phyloP scores from a whole-genome alignment of 2,329 filamentous ascomycete genomes.

The Sclerotinia borealis region DNA sequence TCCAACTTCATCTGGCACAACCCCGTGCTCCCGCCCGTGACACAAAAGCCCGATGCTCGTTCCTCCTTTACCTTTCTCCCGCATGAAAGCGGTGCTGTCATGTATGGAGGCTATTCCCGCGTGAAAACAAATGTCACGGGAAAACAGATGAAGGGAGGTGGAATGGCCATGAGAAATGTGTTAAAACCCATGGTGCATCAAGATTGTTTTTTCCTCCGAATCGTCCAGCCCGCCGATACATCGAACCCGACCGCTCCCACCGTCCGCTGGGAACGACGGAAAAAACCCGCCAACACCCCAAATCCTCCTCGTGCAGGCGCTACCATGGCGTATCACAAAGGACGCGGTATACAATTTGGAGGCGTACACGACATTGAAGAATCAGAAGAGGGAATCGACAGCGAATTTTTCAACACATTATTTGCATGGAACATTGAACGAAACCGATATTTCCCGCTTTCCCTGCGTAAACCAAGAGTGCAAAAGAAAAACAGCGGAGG shows the following conservation, averaged over 20 bases:
- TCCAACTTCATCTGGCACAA: conserved; percentile 78
- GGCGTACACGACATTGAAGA: conserved; percentile 91
- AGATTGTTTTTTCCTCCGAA: conserved; percentile 87
- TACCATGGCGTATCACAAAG: conserved; percentile 92
- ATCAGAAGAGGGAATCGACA: conserved; percentile 91
- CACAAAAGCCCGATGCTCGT: conserved; percentile 81
- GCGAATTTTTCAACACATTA: conserved; percentile 90
- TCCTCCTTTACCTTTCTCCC: conserved; percentile 90
- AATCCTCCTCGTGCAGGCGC: conserved; percentile 78
- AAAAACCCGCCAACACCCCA: conserved; percentile 84
- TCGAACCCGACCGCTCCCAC: conserved; percentile 59
- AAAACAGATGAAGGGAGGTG: conserved; percentile 57
- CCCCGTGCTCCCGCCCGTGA: conserved; percentile 67
- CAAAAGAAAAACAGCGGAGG: conserved; percentile 55
- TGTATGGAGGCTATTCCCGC: conserved; percentile 91
- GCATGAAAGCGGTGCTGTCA: conserved; percentile 79
- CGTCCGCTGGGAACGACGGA: conserved; percentile 87
- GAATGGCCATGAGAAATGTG: conserved; percentile 60
- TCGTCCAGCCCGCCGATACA: conserved; percentile 68
- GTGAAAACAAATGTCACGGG: conserved; percentile 65
- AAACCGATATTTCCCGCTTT: conserved; percentile 87
- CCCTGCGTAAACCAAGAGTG: conserved; percentile 65
- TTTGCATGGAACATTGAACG: conserved; percentile 94
- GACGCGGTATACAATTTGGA: conserved; percentile 86
- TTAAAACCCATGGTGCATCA: conserved; percentile 87